Evolutionary conservation across 768 basidiomycete species (phyloP), one percentile per base, ranked within the genome.

Genomic region (Boletus rubropictus): DNA sequence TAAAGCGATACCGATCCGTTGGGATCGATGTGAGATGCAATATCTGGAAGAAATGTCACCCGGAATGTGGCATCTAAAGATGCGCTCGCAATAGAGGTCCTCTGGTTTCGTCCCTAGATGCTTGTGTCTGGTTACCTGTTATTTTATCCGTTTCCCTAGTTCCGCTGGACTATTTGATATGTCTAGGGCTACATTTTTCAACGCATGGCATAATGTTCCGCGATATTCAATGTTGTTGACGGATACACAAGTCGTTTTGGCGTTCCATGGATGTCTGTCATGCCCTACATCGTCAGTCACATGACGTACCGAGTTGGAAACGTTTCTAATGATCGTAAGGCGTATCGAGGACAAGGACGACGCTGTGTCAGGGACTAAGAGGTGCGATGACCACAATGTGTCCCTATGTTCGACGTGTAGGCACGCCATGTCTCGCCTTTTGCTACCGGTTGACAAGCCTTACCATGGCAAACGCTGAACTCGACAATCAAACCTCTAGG

Each of bases 11-110:
- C 83, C 84, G 21, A 74, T 85, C 51, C 73, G 76, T 20, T 82
- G 80, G 79, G 79, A 84, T 63, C 76, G 79, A 45, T 78, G 86
- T 31, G 73, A 81, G 48, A 72, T 88, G 40, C 81, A 83, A 60
- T 78, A 84, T 54, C 69, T 88, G 52, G 85, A 87, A 64, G 85
- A 86, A 63, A 66, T 80, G 21, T 66, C 77, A 1, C 72, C 77
- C 51, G 85, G 85, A 49, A 76, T 78, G 43, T 88, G 85, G 85
- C 82, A 84, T 60, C 84, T 84, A 35, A 82, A 84, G 53, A 65
- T 74, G 57, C 67, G 65, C 27, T 51, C 60, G 17, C 42, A 52
- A 50, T 68, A 59, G 50, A 28, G 31, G 44, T 28, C 38, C 44
- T 27, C 39, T 39, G 14, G 35, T 46, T 32, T 34, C 52, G 36